Evolutionary conservation across 441 rosid genomes (phyloP), one percentile per base, ranked within the genome.

Genomic region (Flueggea neowawraea): DNA sequence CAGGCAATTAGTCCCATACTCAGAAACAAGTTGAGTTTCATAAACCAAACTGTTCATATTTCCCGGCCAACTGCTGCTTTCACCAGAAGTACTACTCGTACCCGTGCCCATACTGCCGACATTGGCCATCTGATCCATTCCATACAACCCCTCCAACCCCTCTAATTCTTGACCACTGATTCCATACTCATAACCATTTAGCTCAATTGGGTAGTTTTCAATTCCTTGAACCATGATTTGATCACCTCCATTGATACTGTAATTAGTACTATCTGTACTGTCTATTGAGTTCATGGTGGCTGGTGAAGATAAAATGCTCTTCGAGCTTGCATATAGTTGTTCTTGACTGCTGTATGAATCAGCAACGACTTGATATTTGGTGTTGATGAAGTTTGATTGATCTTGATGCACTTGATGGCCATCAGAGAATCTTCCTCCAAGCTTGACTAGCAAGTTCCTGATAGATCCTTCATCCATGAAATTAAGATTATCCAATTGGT

Each of bases 401-500:
- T 62, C 73, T 44, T 67, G 74, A 7, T 33, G 65, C 13, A 16
- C 43, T 36, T 36, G 41, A 50, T 69, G 68, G 51, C 69, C 66
- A 12, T 74, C 80, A 4, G 74, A 68, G 58, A 84, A 69, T 67
- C 73, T 79, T 57, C 81, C 82, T 57, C 84, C 89, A 0, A 75
- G 77, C 66, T 69, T 74, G 68, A 69, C 15, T 51, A 76, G 71
- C 67, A 75, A 64, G 59, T 60, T 73, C 63, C 32, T 60, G 16
- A 77, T 67, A 31, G 82, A 79, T 50, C 71, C 76, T 61, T 89
- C 90, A 67, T 82, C 84, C 57, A 67, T 55, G 66, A 72, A 41
- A 64, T 66, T 51, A 31, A 58, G 65, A 60, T 16, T 53, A 54
- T 69, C 70, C 54, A 70, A 75, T 47, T 47, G 50, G 50, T 14